A percentile compares a stretch with the other conserved stretches of the same genome.
Conservation (phyloP, 208 protist species). For the Leishmania lainsoni region DNA sequence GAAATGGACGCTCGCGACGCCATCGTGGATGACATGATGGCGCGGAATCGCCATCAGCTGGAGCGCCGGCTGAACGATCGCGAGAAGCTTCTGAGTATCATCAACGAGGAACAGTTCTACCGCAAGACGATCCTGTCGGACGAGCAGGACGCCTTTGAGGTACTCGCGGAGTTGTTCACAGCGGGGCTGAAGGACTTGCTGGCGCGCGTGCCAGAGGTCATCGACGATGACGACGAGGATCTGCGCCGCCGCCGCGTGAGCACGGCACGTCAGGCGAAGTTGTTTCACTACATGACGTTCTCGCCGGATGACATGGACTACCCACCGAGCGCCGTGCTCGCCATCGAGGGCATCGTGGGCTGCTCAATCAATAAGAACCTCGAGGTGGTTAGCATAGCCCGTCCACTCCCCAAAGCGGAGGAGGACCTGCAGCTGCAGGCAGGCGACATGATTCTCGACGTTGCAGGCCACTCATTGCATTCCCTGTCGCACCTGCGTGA, state of each 20-base stretch:
- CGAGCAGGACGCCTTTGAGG: conserved; percentile 77
- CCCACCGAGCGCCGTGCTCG: conserved; percentile 66
- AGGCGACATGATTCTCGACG: conserved; percentile 89
- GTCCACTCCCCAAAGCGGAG: conserved; percentile 67
- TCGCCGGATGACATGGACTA: conserved; percentile 85
- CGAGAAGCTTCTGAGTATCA: conserved; percentile 40
- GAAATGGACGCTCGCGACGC: conserved; percentile 56
- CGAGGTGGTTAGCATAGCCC: conserved; percentile 78
- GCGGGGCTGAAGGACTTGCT: conserved; percentile 51
- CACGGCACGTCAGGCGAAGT: conserved; percentile 61
- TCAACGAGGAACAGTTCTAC: conserved; percentile 77
- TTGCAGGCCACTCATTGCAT: conserved; percentile 80
- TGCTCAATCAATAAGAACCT: conserved; percentile 89
- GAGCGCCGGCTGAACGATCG: conserved; percentile 65
- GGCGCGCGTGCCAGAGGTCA: conserved; percentile 19
- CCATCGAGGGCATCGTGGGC: conserved; percentile 82
- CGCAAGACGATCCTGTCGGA: conserved; percentile 58
- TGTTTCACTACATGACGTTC: conserved; percentile 92
- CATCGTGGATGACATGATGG: conserved; percentile 59
- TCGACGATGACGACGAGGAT: conserved; percentile 34
- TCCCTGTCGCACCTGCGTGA: conserved; percentile 86
- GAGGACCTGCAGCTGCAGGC: conserved; percentile 84
- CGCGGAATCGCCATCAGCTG: conserved; percentile 52
- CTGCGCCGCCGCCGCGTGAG: conserved; percentile 50
- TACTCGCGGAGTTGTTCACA: conserved; percentile 63